Conservation (phyloP, 768 basidiomycete genomes). For the Dendrothele bispora region DNA sequence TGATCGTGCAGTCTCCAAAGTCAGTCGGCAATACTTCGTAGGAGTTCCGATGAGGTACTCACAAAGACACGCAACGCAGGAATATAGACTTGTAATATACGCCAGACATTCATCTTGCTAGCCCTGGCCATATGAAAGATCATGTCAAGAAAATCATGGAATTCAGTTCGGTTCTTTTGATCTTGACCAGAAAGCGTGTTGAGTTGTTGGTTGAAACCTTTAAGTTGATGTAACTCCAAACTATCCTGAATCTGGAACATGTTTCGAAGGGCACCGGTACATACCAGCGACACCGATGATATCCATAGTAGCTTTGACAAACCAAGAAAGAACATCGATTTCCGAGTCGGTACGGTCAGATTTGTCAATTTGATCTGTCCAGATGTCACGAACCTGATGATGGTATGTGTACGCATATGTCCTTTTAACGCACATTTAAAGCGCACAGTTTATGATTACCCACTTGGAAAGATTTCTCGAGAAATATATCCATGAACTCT, state of each 20-base stretch:
- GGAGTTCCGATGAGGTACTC: too few species aligned
- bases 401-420: too few species aligned
- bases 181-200: conserved; percentile 31
- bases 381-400: conserved; percentile 33
- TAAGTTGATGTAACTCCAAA: background rate
- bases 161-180: conserved; percentile 33
- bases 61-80: conserved; percentile 2
- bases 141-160: conserved; percentile 25
- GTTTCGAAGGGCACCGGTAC: background rate
- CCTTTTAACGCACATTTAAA: background rate
- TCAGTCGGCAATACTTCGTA: background rate
- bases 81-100: conserved; percentile 15
- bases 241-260: background rate
- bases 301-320: conserved; percentile 37
- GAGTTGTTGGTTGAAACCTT: conserved; percentile 41
- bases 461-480: conserved; percentile 36
- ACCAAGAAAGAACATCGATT: conserved; percentile 32
- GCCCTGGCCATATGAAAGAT: too few species aligned
- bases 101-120: conserved; percentile 10
- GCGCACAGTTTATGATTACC: background rate
- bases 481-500: conserved; percentile 33
- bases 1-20: background rate
- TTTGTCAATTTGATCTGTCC: conserved; percentile 20
- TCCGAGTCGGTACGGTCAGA: conserved; percentile 11
- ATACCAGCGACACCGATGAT: conserved; percentile 42